Evolutionary conservation across 371 early-diverging fungal genomes (phyloP).

Genomic region (Apophysomyces trapeziformis): DNA sequence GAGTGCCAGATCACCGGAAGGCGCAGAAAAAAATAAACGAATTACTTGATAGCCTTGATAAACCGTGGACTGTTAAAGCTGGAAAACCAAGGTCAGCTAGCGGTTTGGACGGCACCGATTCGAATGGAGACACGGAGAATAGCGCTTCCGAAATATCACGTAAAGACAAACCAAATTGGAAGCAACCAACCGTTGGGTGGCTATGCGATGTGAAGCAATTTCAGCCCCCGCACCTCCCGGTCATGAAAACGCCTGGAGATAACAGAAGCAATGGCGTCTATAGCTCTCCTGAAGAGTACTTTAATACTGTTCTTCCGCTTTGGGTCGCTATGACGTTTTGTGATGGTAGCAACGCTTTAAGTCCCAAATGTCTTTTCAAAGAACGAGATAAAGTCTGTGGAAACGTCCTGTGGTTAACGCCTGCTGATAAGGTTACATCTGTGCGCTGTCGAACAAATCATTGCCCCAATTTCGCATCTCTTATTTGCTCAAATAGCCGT

Average conservation of each 20-base stretch:
- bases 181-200: not conserved
- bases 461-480: not conserved
- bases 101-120: not conserved
- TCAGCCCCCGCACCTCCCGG: not conserved
- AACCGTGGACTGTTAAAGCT: not conserved
- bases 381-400: not conserved
- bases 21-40: not conserved
- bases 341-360: not conserved
- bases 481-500: not conserved
- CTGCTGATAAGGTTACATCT: not conserved
- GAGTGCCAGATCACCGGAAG: not conserved
- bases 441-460: not conserved
- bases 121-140: not conserved
- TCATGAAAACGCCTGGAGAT: not conserved
- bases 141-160: not conserved
- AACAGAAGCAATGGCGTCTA: not conserved
- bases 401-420: not conserved
- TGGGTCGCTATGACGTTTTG: constrained; percentile 2
- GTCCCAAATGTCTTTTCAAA: not conserved
- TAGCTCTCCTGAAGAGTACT: not conserved
- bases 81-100: not conserved
- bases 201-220: constrained; percentile 1
- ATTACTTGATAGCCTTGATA: not conserved
- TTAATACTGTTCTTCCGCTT: not conserved
- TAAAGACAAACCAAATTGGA: not conserved